Evolutionary conservation across 441 rosid species (phyloP).

Genomic region (Pelargonium fulgidum): DNA sequence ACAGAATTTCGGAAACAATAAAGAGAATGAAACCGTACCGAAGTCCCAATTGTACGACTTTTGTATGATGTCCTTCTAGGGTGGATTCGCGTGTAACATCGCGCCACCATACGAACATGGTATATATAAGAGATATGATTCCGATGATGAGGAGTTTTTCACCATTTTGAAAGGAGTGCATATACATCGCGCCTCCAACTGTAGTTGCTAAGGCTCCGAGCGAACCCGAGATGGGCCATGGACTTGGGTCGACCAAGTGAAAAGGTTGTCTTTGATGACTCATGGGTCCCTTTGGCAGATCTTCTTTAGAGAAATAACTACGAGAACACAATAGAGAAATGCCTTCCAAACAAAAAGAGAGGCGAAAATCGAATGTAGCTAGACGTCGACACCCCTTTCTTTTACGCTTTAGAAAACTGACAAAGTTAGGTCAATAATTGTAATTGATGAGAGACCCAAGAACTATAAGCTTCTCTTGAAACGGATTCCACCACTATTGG

Average conservation of each 20-base stretch:
- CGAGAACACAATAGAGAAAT: too few relatives aligned
- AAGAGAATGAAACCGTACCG: not conserved
- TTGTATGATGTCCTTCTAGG: not conserved
- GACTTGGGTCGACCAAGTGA: not conserved
- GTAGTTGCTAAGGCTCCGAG: not conserved
- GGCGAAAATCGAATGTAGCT: too few relatives aligned
- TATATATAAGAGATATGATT: not conserved
- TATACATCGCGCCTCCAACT: conserved; percentile 2
- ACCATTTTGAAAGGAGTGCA: conserved; percentile 7
- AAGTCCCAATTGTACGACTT: not conserved
- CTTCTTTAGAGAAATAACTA: too few relatives aligned
- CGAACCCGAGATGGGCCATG: conserved; percentile 2
- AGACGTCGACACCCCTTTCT: too few relatives aligned
- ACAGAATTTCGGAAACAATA: not conserved
- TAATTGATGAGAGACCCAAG: not conserved
- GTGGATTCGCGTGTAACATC: not conserved
- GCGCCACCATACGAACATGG: conserved; percentile 3
- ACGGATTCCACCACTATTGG: not conserved
- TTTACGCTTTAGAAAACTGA: too few relatives aligned
- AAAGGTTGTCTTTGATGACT: not conserved
- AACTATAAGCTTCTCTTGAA: not conserved
- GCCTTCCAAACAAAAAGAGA: too few relatives aligned
- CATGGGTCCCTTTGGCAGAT: not conserved
- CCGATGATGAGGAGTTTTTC: not conserved
- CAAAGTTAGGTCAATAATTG: too few relatives aligned